Evolutionary conservation across 2,329 filamentous ascomycete genomes (phyloP), one percentile per base, ranked within the genome.

Genomic region (Colletotrichum abscissum): DNA sequence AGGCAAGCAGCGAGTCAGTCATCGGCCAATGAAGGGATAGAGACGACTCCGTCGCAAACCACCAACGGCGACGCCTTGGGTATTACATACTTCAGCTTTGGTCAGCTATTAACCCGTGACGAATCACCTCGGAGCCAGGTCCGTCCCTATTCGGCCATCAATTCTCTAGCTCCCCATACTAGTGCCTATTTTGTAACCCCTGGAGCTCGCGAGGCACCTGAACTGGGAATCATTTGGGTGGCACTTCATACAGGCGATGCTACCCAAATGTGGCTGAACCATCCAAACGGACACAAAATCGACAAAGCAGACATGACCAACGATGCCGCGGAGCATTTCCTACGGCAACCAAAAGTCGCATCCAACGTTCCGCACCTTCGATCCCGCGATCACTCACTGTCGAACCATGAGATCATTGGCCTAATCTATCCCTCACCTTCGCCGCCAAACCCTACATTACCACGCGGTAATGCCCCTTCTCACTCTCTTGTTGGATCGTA

Each of bases 61-160:
- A 54, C 12, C 16, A 54, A 46, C 19, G n/a, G 22, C 46, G 26
- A 33, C 49, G 30, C 38, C 52, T 42, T 42, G 52, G 49, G 63
- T 58, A 35, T 49, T 54, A 38, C 67, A 42, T 38, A 70, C 60
- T 69, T 69, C 59, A 49, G 33, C 65, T 56, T 73, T 69, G 58
- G 46, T 69, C 67, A 59, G 54, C 46, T 73, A 46, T 42, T 33
- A 62, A 12, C 22, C 19, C 19, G 33, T 24, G 19, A 56, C 60
- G 33, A 60, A 73, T 70, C 62, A 62, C 11, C 35, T 52, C 71
- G 71, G 71, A 73, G 67, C 67, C 60, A 73, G 60, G 60, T 70
- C 71, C 71, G 71, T 70, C 60, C 60, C 67, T 19, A 70, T 73
- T 70, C 56, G 70, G 70, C 55, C 55, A 67, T 57, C 46, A 49